phyloP scores from a whole-genome alignment of 352 stramenopile genomes.

The Phytophthora nicotianae region DNA sequence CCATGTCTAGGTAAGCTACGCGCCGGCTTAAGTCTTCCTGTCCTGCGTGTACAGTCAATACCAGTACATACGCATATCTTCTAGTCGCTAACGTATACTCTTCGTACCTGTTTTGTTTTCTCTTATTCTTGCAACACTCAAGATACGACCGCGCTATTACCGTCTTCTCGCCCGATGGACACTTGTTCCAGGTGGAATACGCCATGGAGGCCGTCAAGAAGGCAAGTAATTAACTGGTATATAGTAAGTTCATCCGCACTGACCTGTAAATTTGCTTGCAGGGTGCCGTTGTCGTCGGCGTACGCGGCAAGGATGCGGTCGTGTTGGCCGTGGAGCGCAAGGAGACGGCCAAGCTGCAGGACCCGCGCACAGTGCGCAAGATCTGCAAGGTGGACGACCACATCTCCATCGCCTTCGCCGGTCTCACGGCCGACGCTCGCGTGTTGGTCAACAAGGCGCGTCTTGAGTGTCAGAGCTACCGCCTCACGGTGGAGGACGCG shows the following conservation, averaged over 20 bases:
- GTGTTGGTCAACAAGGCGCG: conserved; percentile 98
- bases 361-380: conserved; percentile 98
- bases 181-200: conserved; percentile 99
- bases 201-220: conserved; percentile 99
- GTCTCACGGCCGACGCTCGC: conserved; percentile 97
- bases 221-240: conserved; percentile 34
- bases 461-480: conserved; percentile 98
- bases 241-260: background rate
- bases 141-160: conserved; percentile 99
- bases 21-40: background rate
- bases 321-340: conserved; percentile 93
- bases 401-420: conserved; percentile 98
- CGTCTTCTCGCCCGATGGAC: conserved; percentile 99
- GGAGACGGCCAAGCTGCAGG: conserved; percentile 93
- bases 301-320: conserved; percentile 96
- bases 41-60: background rate
- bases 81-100: background rate
- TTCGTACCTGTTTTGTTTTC: background rate
- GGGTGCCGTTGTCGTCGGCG: conserved; percentile 96
- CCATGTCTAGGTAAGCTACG: conserved; percentile 51
- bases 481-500: conserved; percentile 95
- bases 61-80: background rate
- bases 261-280: conserved; percentile 21
- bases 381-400: conserved; percentile 99
- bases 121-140: background rate